Conservation (phyloP, 176 grass and related monocot genomes). For the Avena insularis region DNA sequence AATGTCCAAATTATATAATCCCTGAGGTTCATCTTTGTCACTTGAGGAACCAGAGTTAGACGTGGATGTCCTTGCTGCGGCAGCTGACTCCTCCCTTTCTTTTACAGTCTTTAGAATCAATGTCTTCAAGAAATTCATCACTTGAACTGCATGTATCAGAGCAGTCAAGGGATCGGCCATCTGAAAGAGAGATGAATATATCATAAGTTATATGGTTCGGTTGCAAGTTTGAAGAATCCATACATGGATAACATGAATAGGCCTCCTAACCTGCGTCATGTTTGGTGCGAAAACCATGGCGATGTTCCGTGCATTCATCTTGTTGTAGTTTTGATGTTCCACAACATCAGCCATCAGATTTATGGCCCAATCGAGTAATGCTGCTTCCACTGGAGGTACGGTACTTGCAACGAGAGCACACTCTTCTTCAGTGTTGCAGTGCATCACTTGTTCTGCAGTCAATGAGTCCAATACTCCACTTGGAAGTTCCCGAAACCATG, state of each 20-base stretch:
- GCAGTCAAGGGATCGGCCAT: constrained; percentile 94
- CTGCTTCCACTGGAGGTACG: constrained; percentile 67
- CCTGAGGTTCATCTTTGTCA: constrained; percentile 66
- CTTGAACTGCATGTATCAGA: constrained; percentile 94
- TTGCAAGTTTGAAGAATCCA: neutral
- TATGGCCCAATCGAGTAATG: constrained; percentile 91
- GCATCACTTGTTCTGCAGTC: constrained; percentile 85
- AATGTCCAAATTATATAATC: constrained; percentile 36
- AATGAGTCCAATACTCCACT: constrained; percentile 74
- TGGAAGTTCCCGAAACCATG: constrained; percentile 94
- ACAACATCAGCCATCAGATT: constrained; percentile 95
- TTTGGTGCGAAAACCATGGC: constrained; percentile 99
- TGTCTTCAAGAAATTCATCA: constrained; percentile 96
- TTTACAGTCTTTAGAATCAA: constrained; percentile 75
- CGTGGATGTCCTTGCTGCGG: constrained; percentile 27
- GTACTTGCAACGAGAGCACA: constrained; percentile 59
- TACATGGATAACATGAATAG: constrained; percentile 2
- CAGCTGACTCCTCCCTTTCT: constrained; percentile 67
- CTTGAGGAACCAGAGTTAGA: constrained; percentile 66
- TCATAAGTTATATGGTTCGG: constrained; percentile 1
- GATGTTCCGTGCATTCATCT: constrained; percentile 93
- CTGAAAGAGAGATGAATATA: constrained; percentile 50
- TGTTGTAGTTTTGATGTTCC: constrained; percentile 75
- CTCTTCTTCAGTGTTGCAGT: constrained; percentile 94
- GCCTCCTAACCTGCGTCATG: constrained; percentile 86